A percentile compares a stretch with the other conserved stretches of the same genome.
phyloP scores from a whole-genome alignment of 176 grass and related monocot genomes.

The Carex parvula region DNA sequence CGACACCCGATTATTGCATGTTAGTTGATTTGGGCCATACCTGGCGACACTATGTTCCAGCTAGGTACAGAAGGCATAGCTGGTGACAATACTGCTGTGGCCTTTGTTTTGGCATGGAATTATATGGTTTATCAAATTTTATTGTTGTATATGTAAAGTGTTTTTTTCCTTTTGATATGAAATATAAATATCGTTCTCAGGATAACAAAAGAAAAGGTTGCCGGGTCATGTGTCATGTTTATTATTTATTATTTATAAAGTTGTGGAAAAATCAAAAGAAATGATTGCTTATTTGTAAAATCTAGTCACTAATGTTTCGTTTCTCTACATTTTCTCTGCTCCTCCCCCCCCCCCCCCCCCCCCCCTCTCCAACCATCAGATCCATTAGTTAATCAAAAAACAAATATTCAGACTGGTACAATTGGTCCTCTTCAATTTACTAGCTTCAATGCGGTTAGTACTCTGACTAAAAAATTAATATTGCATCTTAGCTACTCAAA shows the following conservation, averaged over 20 bases:
- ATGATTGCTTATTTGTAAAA: neutral
- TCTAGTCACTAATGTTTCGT: neutral
- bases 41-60: neutral
- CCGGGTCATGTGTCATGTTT: neutral
- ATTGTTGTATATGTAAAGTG: neutral
- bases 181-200: neutral
- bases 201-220: neutral
- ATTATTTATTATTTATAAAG: neutral
- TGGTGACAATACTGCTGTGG: neutral
- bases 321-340: neutral
- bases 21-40: neutral
- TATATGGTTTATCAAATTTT: neutral
- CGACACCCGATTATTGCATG: neutral
- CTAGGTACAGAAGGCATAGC: neutral
- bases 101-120: neutral
- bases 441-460: conserved; percentile 51
- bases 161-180: neutral
- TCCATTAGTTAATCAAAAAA: conserved; percentile 51
- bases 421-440: conserved; percentile 50
- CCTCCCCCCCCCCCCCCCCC: neutral
- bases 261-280: neutral
- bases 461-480: neutral
- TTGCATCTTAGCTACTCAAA: conserved; percentile 2
- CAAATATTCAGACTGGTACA: conserved; percentile 38
- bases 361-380: neutral